Evolutionary conservation across 2,329 filamentous ascomycete genomes (phyloP), one percentile per base, ranked within the genome.

Genomic region (Cytospora leucostoma): DNA sequence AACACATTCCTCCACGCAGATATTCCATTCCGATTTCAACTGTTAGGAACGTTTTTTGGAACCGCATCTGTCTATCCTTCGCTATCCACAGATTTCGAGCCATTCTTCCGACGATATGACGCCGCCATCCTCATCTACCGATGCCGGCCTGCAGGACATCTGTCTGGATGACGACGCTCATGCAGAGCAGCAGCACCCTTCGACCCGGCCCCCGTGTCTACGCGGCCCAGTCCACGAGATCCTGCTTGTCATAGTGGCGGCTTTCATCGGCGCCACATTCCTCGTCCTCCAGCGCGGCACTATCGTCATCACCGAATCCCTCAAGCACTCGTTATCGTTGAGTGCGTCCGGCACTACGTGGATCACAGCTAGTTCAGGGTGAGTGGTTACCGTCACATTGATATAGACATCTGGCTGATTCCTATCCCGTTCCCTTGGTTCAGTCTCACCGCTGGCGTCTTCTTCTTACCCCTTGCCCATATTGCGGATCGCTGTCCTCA

Each of bases 301-400:
- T 4, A 61, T 61, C 33, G 59, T 61, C 38, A 50, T 61, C 59
- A 50, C 59, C 5, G 52, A 56, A 21, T 50, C 52, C 15, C 13
- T 54, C 33, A 61, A 53, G 33, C 59, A 61, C 21, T 61, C 59
- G n/a, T 51, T 61, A 44, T 33, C 19, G 8, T 15, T 61, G 52
- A n/a, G 33, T 27, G 50, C 32, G 59, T 38, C 59, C 15, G 19
- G 33, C 5, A 54, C 44, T 33, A 27, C 38, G 32, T 61, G 59
- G 59, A 55, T 61, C 33, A 37, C 52, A 27, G 59, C 59, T 19
- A n/a, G 59, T 8, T 19, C 59, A 12, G 52, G 59, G 59, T 61
- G 2, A 33, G 52, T 40, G 1, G 2, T 52, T 8, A 11, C 3
- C 44, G 21, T 15, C 49, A 27, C 5, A 19, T 13, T 35, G 35